Base-by-base conservation (phyloP, 2,329 filamentous ascomycete species). In the Fusarium nematophilum region DNA sequence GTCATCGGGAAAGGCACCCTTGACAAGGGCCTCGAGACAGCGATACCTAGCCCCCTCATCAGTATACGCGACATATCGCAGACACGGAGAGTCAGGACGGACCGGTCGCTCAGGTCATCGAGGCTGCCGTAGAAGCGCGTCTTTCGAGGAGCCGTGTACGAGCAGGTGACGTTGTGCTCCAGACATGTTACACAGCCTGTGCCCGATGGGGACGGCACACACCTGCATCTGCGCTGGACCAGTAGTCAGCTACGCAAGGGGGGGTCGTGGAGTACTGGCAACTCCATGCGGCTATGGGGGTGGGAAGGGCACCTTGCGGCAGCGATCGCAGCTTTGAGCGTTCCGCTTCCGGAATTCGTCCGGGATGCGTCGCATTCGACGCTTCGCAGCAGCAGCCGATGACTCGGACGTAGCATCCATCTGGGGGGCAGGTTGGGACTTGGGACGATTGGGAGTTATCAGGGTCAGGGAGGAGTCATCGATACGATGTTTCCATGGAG, bases 91-190 rank as follows among this genome's bases (percentile, higher is more conserved):
- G 15, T 8, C 10, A 7, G 3, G 6, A 56, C 68, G 38, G 42
- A 75, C 74, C 72, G 59, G 46, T 75, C 73, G 40, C 74, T 75
- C 15, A 77, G 55, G 48, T 75, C 72, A 31, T 75, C 74, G 5
- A 76, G 52, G 43, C 72, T 75, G 1, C 74, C 75, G 23, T 76
- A 76, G 59, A 76, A 75, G 7, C 62, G 65, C n/a, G 73, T 74
- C 61, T 74, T 76, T 6, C 73, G 67, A 2, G 72, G 74, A 6
- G 72, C 61, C 6, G 70, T 75, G 26, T 71, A 76, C 11, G 70
- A 68, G 55, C 73, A 77, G 13, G 66, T 56, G n/a, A 66, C 59
- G 27, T 70, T 66, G 31, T 75, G 73, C 46, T 72, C 69, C 21
- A 72, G 59, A 46, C 74, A 77, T 21, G 69, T 66, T 18, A 72